Evolutionary conservation across 345 rosid genomes (phyloP).

Genomic region (Eucalyptus camaldulensis): DNA sequence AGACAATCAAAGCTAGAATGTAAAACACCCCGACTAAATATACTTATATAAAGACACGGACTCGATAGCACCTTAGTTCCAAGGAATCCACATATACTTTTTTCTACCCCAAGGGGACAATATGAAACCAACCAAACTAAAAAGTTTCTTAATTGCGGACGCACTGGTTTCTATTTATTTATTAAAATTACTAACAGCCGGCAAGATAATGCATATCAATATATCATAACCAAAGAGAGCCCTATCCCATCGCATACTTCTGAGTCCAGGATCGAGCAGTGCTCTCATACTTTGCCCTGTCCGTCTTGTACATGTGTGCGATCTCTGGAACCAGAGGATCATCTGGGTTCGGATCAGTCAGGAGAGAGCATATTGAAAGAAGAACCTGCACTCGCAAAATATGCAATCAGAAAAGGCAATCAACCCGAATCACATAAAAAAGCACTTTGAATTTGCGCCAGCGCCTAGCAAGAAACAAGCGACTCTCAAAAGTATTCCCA

Average conservation of each 20-base stretch:
- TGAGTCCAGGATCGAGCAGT: slow-evolving; percentile 67
- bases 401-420: not conserved
- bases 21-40: not conserved
- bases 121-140: not conserved
- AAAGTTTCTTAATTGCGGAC: not conserved
- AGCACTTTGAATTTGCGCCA: not conserved
- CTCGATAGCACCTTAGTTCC: not conserved
- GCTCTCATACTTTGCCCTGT: slow-evolving; percentile 50
- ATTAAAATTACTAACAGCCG: not conserved
- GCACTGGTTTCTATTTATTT: slow-evolving; percentile 2
- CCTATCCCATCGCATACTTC: slow-evolving; percentile 56
- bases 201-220: not conserved
- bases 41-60: not conserved
- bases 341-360: slow-evolving; percentile 67
- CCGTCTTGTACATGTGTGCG: slow-evolving; percentile 60
- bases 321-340: slow-evolving; percentile 67
- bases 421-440: not conserved
- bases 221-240: not conserved
- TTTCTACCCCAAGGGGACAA: not conserved
- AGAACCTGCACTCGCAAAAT: slow-evolving; percentile 27
- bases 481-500: not conserved
- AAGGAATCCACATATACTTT: not conserved
- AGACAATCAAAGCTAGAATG: not conserved
- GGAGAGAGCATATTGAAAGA: slow-evolving; percentile 57
- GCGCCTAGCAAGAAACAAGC: not conserved